phyloP scores from a whole-genome alignment of 192 early-diverging fungal genomes.

The Chytriomyces sp. region DNA sequence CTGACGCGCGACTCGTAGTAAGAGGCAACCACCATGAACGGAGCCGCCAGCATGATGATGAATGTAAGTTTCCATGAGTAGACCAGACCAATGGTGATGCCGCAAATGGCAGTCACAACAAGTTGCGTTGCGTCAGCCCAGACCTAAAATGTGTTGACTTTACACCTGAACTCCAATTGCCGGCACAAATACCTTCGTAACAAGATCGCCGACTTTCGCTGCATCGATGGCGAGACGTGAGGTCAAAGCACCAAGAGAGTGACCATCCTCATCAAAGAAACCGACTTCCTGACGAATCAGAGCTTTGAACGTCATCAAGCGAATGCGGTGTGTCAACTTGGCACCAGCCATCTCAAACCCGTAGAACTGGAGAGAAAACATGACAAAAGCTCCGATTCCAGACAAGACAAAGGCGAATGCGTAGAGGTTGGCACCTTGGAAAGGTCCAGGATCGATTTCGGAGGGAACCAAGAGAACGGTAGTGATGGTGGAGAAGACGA shows the following conservation, averaged over 20 bases:
- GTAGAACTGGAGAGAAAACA: conserved; percentile 46
- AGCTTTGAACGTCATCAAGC: conserved; percentile 40
- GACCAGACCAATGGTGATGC: conserved; percentile 49
- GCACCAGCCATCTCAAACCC: conserved; percentile 47
- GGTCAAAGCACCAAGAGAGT: conserved; percentile 75
- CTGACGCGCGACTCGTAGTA: conserved; percentile 61
- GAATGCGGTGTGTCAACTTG: conserved; percentile 44
- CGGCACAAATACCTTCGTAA: conserved; percentile 50
- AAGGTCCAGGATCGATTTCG: conserved; percentile 32
- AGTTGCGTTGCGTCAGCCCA: conserved; percentile 58
- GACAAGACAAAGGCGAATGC: conserved; percentile 64
- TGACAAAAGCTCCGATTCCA: conserved; percentile 56
- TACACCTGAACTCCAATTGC: too few relatives aligned
- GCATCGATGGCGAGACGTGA: conserved; percentile 83
- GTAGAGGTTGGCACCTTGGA: conserved; percentile 62
- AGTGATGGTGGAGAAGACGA: conserved; percentile 18
- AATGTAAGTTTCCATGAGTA: conserved; percentile 87
- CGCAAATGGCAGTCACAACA: conserved; percentile 45
- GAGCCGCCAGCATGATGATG: conserved; percentile 53
- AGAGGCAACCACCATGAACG: conserved; percentile 51
- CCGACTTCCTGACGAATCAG: conserved; percentile 51
- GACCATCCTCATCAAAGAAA: conserved; percentile 48
- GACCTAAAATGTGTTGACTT: too few relatives aligned
- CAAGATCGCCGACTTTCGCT: conserved; percentile 44
- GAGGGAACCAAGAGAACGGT: conserved; percentile 42